phyloP scores from a whole-genome alignment of 176 grass and related monocot genomes.

The Phragmites australis region DNA sequence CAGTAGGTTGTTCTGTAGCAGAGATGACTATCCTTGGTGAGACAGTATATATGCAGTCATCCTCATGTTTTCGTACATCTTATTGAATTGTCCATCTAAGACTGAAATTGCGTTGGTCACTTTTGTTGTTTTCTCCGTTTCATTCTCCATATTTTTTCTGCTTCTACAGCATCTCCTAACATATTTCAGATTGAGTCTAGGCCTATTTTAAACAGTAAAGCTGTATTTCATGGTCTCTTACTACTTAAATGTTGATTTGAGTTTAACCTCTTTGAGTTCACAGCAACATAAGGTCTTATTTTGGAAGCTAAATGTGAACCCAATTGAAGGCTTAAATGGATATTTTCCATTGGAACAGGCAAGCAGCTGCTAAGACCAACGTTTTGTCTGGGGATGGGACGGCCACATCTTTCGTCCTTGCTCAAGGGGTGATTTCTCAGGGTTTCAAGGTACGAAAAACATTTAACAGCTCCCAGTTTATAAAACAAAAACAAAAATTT shows the following conservation, averaged over 20 bases:
- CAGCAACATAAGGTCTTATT: not conserved
- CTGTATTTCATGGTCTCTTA: not conserved
- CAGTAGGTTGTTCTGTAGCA: not conserved
- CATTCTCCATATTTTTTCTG: not conserved
- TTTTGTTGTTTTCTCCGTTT: constrained; percentile 12
- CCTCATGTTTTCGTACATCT: not conserved
- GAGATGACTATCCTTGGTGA: not conserved
- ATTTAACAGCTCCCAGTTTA: not conserved
- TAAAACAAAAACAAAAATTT: not conserved
- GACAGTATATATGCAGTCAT: not conserved
- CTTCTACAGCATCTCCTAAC: not conserved
- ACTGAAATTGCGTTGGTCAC: not conserved
- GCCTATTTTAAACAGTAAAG: not conserved
- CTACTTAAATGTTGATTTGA: not conserved
- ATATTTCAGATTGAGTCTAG: not conserved
- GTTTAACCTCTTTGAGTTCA: not conserved
- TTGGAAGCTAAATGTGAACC: not conserved
- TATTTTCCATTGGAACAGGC: constrained; percentile 13
- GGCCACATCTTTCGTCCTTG: constrained; percentile 53
- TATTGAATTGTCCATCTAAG: not conserved
- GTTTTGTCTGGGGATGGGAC: constrained; percentile 49
- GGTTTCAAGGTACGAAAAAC: constrained; percentile 36
- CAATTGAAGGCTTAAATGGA: not conserved
- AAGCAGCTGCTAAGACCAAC: constrained; percentile 48
- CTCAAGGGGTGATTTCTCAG: constrained; percentile 49